These are phyloP conservation scores for Smittium mucronatum DNA, from an alignment of 371 early-diverging fungal genomes.

Conservation along the genomic window DNA sequence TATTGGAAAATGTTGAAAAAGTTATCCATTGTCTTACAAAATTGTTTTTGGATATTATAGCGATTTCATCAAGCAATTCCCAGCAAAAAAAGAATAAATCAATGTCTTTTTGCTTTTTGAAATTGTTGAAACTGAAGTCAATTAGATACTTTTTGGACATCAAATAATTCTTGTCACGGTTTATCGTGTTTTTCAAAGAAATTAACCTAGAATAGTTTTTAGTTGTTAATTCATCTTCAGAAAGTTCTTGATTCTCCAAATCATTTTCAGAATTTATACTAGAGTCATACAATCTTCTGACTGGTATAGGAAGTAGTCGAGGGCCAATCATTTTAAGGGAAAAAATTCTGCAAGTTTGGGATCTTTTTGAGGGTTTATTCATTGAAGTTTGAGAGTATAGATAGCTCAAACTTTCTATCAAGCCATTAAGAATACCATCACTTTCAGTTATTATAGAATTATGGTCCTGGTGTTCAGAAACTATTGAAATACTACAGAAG, in stretches of 20 bases:
- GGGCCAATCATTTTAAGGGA: background rate
- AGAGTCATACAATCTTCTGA: background rate
- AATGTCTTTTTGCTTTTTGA: conserved; percentile 16
- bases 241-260: too few relatives aligned
- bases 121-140: background rate
- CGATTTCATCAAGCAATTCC: conserved; percentile 33
- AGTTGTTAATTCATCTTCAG: too few relatives aligned
- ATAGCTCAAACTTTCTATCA: conserved; percentile 29
- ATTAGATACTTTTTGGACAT: too few relatives aligned
- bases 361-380: conserved; percentile 20
- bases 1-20: too few relatives aligned
- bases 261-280: too few relatives aligned
- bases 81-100: conserved; percentile 31
- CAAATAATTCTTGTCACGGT: too few relatives aligned
- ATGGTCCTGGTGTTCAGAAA: background rate
- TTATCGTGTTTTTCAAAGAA: too few relatives aligned
- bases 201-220: too few relatives aligned
- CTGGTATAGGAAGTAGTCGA: background rate
- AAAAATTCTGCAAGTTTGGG: conserved; percentile 17
- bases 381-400: conserved; percentile 29
- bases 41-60: too few relatives aligned
- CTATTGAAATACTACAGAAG: background rate
- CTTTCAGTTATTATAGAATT: background rate
- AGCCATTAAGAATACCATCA: conserved; percentile 12
- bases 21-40: too few relatives aligned